Conservation (phyloP, 2,329 filamentous ascomycete species). For the Aotearoamyces nothofagi region DNA sequence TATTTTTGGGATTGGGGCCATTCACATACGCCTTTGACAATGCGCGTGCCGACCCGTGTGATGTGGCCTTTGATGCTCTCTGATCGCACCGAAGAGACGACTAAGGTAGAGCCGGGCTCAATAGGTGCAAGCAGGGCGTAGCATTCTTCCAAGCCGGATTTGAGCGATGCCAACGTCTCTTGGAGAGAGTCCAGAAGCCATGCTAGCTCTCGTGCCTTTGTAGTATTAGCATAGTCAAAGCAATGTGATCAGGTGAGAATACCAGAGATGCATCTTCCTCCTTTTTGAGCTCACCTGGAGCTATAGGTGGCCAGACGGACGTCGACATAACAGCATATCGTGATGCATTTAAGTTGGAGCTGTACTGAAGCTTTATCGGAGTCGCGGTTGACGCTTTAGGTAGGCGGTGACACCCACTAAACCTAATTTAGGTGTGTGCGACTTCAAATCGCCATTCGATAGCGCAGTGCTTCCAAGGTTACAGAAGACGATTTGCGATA, state of each 20-base stretch:
- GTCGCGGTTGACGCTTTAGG: constrained; percentile 1
- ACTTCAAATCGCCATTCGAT: no score
- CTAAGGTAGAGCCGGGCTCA: constrained; percentile 76
- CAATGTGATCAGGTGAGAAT: constrained; percentile 2
- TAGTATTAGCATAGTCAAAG: constrained; percentile 2
- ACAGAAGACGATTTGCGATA: no score
- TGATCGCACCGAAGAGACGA: constrained; percentile 72
- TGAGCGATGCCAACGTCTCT: constrained; percentile 19
- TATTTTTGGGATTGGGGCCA: no score
- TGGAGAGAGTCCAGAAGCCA: constrained; percentile 21
- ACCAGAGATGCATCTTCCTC: constrained; percentile 18
- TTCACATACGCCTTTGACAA: constrained; percentile 69
- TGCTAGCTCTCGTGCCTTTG: constrained; percentile 17
- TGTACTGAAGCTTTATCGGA: no score
- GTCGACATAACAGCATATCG: constrained; percentile 10
- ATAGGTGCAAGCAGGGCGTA: constrained; percentile 72
- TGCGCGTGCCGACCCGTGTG: constrained; percentile 76
- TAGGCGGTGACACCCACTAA: constrained; percentile 3
- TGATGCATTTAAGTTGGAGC: no score
- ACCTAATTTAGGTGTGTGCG: no score
- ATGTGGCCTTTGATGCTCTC: constrained; percentile 88
- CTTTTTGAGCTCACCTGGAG: constrained; percentile 10
- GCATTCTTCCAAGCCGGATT: constrained; percentile 70
- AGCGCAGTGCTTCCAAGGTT: no score
- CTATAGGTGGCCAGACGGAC: constrained; percentile 16